Evolutionary conservation across 306 rosid species (phyloP).

Genomic region (Vicia sativa): DNA sequence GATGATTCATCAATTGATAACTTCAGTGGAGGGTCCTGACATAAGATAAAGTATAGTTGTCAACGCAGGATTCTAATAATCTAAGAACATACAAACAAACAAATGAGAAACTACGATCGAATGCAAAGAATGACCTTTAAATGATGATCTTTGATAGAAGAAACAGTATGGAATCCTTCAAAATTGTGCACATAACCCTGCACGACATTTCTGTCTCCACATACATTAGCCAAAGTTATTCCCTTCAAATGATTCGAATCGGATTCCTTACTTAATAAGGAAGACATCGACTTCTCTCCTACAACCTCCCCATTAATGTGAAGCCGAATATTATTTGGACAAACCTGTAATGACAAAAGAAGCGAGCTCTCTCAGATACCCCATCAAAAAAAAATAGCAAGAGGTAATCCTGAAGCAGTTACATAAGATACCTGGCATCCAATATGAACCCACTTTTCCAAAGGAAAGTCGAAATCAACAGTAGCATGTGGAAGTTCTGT

Average conservation of each 20-base stretch:
- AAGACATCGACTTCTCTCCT: conserved; percentile 52
- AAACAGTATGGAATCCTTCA: conserved; percentile 48
- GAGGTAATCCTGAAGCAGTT: too few relatives aligned
- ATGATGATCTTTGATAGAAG: conserved; percentile 54
- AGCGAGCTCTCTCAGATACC: too few relatives aligned
- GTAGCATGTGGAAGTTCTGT: conserved; percentile 54
- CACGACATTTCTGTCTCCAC: conserved; percentile 51
- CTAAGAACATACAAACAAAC: conserved; percentile 17
- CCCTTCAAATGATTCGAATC: conserved; percentile 43
- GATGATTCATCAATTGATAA: conserved; percentile 82
- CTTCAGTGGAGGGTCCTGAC: conserved; percentile 78
- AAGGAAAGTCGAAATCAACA: conserved; percentile 59
- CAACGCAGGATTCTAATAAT: conserved; percentile 16
- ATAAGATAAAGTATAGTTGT: conserved; percentile 38
- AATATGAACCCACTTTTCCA: conserved; percentile 85
- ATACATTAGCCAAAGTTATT: conserved; percentile 58
- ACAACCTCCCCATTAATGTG: conserved; percentile 69
- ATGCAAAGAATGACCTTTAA: conserved; percentile 54
- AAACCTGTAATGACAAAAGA: conserved; percentile 57
- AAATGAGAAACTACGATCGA: conserved; percentile 11
- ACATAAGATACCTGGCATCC: conserved; percentile 87
- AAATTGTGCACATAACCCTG: conserved; percentile 74
- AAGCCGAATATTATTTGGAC: conserved; percentile 58
- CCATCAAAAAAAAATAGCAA: too few relatives aligned
- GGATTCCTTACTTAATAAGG: conserved; percentile 44